Base-by-base conservation (phyloP, 2,329 filamentous ascomycete genomes). In the Fusarium sp. region DNA sequence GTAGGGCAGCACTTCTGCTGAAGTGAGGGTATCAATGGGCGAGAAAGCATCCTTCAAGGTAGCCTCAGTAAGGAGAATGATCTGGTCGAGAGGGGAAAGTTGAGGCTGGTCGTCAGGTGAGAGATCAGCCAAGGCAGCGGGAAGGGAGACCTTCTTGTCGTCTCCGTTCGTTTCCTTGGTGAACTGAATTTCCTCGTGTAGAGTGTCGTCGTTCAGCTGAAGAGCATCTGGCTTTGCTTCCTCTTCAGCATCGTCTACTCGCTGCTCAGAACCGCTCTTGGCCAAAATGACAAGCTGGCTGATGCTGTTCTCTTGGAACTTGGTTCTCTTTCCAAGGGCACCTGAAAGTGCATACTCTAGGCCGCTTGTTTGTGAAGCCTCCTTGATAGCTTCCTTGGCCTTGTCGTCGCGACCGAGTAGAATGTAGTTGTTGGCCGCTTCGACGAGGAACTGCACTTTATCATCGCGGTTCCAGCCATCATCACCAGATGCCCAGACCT, bases 1-100 rank as follows among this genome's bases (percentile, higher is more conserved):
- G 80, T 96, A 99, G 0, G 96, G 96, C 2, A 97, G 83, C 9
- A 97, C 96, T 80, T 98, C 94, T 83, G 98, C 95, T n/a, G 95
- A 89, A 0, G 95, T 98, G 2, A 99, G 86, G 0, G 93, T 92
- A 80, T 98, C 93, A 2, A 91, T 87, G 0, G 96, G 95, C 1
- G 95, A 92, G 72, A 91, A 93, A 0, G 94, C 95, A 79, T 98
- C 98, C 70, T 93, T 97, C 68, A 98, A 90, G 0, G 95, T 97
- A 2, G 90, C 90, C 60, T 97, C 96, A 0, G 95, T 95, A 2
- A 99, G 89, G 14, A 99, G 87, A 32, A 97, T 96, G 58, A 97
- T 94, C 30, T 97, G 95, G 80, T 99, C 96, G 13, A 98, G 85
- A 5, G 96, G 91, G 8, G 91, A 87, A 2, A 99, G 87, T 69